phyloP scores from a whole-genome alignment of 2,329 filamentous ascomycete species.

The Chalaropsis ovoidea region DNA sequence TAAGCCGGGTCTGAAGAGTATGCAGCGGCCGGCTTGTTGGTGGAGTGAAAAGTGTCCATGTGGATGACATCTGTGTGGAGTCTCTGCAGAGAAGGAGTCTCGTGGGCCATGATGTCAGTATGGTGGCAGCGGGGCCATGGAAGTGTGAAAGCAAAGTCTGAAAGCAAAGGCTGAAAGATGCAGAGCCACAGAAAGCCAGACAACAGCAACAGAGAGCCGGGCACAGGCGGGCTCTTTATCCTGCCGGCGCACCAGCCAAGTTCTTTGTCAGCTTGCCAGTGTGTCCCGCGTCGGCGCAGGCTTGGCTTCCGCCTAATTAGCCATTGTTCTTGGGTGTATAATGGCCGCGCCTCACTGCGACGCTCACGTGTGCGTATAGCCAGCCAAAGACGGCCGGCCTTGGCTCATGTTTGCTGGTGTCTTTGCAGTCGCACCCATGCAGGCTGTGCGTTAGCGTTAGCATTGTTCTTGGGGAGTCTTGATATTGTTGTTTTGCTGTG shows the following conservation, averaged over 20 bases:
- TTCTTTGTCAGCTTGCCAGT: constrained; percentile 6
- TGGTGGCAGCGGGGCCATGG: background rate
- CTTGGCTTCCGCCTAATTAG: background rate
- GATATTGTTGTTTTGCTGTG: constrained; percentile 1
- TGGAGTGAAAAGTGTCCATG: background rate
- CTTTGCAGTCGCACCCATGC: background rate
- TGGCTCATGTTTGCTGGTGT: background rate
- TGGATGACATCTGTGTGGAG: background rate
- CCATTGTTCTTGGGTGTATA: background rate
- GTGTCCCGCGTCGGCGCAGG: background rate
- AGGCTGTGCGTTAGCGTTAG: background rate
- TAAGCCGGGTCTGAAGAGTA: background rate
- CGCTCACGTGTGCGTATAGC: background rate
- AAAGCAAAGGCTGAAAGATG: background rate
- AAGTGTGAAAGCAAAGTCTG: background rate
- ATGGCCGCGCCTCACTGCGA: background rate
- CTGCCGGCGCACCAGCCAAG: background rate
- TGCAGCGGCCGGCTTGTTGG: background rate
- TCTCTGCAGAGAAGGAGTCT: background rate
- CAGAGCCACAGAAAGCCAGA: background rate
- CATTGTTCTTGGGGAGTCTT: constrained; percentile 2
- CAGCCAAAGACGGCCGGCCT: background rate
- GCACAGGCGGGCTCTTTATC: background rate
- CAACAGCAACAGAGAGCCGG: background rate
- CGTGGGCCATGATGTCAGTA: background rate